phyloP scores from a whole-genome alignment of 2,329 filamentous ascomycete genomes.

The Canariomyces notabilis region DNA sequence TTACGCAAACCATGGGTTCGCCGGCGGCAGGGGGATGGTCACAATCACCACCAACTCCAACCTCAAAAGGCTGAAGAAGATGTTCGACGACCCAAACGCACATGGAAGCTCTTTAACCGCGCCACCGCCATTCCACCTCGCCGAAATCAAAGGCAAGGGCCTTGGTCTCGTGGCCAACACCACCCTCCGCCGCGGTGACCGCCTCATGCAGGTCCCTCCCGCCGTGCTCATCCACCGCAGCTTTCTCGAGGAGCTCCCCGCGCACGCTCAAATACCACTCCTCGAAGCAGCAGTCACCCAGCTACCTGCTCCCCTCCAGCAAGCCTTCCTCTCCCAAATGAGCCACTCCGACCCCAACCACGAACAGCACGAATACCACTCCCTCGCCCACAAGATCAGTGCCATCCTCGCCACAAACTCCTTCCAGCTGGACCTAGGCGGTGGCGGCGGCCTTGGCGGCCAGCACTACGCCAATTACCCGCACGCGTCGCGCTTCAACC shows the following conservation, averaged over 20 bases:
- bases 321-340: slow-evolving; percentile 14
- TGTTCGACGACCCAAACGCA: neutral
- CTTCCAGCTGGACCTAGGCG: slow-evolving; percentile 23
- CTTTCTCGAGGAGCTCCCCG: slow-evolving; percentile 7
- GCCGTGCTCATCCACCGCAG: slow-evolving; percentile 21
- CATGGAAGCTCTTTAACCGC: neutral
- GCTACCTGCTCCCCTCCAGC: slow-evolving; percentile 16
- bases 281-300: slow-evolving; percentile 18
- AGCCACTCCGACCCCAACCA: neutral
- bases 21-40: slow-evolving; percentile 18
- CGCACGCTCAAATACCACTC: neutral
- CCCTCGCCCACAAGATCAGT: slow-evolving; percentile 9
- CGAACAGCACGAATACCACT: neutral
- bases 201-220: slow-evolving; percentile 17
- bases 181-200: slow-evolving; percentile 15
- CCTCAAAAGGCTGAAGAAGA: slow-evolving; percentile 17
- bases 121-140: neutral
- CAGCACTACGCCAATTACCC: slow-evolving; percentile 29
- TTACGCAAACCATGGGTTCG: slow-evolving; percentile 20
- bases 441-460: slow-evolving; percentile 1
- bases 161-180: slow-evolving; percentile 18
- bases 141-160: slow-evolving; percentile 12
- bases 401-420: slow-evolving; percentile 21
- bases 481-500: slow-evolving; percentile 34
- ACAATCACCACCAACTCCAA: slow-evolving; percentile 18